phyloP scores from a whole-genome alignment of 345 rosid genomes.

The Mangifera indica region DNA sequence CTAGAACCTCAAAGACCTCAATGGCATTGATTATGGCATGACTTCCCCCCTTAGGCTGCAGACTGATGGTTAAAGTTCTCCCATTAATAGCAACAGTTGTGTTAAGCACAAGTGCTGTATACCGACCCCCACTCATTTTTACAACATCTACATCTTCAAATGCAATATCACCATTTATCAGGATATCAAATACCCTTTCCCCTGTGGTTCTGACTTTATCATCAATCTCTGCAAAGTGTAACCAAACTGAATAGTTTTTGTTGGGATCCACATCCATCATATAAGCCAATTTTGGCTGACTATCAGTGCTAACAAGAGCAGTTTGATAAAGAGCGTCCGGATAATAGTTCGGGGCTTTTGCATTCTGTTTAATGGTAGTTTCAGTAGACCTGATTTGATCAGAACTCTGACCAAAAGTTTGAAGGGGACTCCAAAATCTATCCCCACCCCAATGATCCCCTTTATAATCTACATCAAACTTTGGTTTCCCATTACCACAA shows the following conservation, averaged over 20 bases:
- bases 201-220: slow-evolving; percentile 53
- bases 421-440: slow-evolving; percentile 77
- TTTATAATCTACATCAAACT: slow-evolving; percentile 69
- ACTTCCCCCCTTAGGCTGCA: slow-evolving; percentile 64
- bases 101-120: slow-evolving; percentile 80
- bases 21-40: slow-evolving; percentile 83
- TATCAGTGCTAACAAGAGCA: slow-evolving; percentile 67
- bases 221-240: slow-evolving; percentile 97
- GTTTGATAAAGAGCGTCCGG: slow-evolving; percentile 84
- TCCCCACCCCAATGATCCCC: slow-evolving; percentile 98
- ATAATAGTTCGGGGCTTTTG: slow-evolving; percentile 78
- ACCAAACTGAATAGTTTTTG: slow-evolving; percentile 85
- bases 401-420: slow-evolving; percentile 54
- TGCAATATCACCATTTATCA: slow-evolving; percentile 61
- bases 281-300: slow-evolving; percentile 61
- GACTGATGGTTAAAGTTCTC: slow-evolving; percentile 64
- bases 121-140: slow-evolving; percentile 61
- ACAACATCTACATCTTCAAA: slow-evolving; percentile 64
- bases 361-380: slow-evolving; percentile 58
- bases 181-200: slow-evolving; percentile 75
- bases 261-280: slow-evolving; percentile 90
- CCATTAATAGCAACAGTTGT: slow-evolving; percentile 75
- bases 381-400: slow-evolving; percentile 66
- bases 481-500: slow-evolving; percentile 69
- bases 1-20: slow-evolving; percentile 80